Evolutionary conservation across 306 rosid genomes (phyloP).

Genomic region (Glycyrrhiza uralensis): DNA sequence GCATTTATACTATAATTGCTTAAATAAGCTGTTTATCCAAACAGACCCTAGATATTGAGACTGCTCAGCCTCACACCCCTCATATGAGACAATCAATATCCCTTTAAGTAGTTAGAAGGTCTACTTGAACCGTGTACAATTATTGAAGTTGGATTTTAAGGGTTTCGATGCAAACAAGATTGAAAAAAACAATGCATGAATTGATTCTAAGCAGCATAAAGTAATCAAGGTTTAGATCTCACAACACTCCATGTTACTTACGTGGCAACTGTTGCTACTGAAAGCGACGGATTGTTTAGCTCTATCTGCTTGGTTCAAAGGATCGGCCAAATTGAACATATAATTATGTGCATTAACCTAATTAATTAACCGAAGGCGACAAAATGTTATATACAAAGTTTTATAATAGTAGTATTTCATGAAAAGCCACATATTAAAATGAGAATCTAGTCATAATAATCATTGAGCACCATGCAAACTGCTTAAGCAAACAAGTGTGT

Average conservation of each 20-base stretch:
- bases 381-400: background rate
- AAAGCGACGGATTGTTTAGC: background rate
- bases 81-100: background rate
- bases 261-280: background rate
- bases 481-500: too few species aligned
- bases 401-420: too few species aligned
- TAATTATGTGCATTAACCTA: background rate
- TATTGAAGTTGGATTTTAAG: background rate
- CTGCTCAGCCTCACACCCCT: background rate
- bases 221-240: constrained; percentile 22
- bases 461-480: background rate
- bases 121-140: background rate
- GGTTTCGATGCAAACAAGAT: background rate
- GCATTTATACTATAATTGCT: too few species aligned
- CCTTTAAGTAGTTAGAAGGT: background rate
- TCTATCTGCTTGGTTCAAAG: constrained; percentile 10
- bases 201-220: background rate
- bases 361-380: background rate
- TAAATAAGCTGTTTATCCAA: too few species aligned
- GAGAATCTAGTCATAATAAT: background rate
- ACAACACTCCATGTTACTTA: background rate
- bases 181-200: background rate
- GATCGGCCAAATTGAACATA: background rate
- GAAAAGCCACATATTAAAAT: background rate
- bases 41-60: too few species aligned